These are phyloP conservation scores for Erysimum cheiri DNA, from an alignment of 441 rosid genomes.

Conservation along the genomic window DNA sequence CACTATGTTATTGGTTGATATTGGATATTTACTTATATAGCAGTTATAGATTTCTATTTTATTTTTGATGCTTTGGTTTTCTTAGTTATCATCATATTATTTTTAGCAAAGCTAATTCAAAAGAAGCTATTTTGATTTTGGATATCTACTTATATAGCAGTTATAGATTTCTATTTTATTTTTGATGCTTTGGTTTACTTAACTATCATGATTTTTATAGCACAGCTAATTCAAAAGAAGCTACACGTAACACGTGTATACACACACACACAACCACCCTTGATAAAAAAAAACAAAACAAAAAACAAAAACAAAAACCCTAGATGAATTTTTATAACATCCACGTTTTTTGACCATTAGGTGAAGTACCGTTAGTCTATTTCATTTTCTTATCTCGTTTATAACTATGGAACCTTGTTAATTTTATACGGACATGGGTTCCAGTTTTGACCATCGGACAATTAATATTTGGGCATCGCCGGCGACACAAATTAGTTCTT, in stretches of 20 bases:
- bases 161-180: not conserved
- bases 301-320: not conserved
- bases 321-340: not conserved
- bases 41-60: not conserved
- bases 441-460: too few species aligned
- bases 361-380: not conserved
- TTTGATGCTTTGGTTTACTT: not conserved
- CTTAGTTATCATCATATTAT: not conserved
- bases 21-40: not conserved
- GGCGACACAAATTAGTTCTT: too few species aligned
- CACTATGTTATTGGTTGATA: not conserved
- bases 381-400: constrained; percentile 2
- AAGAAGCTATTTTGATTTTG: not conserved
- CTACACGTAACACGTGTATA: not conserved
- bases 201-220: not conserved
- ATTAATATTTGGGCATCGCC: too few species aligned
- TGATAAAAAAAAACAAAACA: too few species aligned
- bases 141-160: not conserved
- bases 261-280: too few species aligned
- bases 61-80: not conserved
- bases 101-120: not conserved
- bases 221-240: not conserved
- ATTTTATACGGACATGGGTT: too few species aligned
- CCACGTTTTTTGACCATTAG: not conserved
- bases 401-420: not conserved